Conservation (phyloP, 768 basidiomycete genomes). For the Serendipita sp. region DNA sequence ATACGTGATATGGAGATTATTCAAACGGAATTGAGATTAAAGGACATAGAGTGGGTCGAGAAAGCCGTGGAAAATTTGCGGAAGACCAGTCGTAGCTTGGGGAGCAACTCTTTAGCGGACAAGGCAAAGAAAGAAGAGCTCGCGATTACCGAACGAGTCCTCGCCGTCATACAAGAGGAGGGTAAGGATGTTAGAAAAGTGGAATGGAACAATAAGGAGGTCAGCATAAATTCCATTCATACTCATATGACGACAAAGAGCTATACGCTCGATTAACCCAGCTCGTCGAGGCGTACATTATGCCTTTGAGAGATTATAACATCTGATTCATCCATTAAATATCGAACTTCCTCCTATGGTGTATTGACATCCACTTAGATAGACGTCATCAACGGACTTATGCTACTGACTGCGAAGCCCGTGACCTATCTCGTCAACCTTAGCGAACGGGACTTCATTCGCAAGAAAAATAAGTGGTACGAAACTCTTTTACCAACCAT, state of each 20-base stretch:
- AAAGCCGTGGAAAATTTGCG: constrained; percentile 69
- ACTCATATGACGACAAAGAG: constrained; percentile 59
- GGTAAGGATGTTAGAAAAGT: constrained; percentile 82
- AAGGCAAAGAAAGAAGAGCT: constrained; percentile 95
- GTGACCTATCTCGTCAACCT: constrained; percentile 97
- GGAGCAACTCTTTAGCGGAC: constrained; percentile 67
- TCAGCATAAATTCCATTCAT: constrained; percentile 20
- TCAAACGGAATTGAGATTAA: constrained; percentile 78
- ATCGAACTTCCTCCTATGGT: not conserved
- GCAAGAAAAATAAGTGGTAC: constrained; percentile 99
- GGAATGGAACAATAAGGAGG: constrained; percentile 96
- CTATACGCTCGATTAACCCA: constrained; percentile 72
- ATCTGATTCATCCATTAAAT: constrained; percentile 17
- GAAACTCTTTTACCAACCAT: constrained; percentile 2
- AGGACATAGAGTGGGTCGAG: constrained; percentile 98
- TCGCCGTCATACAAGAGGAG: constrained; percentile 61
- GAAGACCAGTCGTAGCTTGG: constrained; percentile 53
- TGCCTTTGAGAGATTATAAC: constrained; percentile 44
- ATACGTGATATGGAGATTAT: constrained; percentile 96
- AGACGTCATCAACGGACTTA: constrained; percentile 75
- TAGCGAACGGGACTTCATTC: constrained; percentile 80
- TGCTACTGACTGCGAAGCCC: constrained; percentile 88
- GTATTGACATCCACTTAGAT: constrained; percentile 31
- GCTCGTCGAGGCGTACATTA: constrained; percentile 79
- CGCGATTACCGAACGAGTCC: constrained; percentile 70